A percentile compares a stretch with the other conserved stretches of the same genome.
Conservation (phyloP, 2,329 filamentous ascomycete species). For the Alternaria novae-zelandiae region DNA sequence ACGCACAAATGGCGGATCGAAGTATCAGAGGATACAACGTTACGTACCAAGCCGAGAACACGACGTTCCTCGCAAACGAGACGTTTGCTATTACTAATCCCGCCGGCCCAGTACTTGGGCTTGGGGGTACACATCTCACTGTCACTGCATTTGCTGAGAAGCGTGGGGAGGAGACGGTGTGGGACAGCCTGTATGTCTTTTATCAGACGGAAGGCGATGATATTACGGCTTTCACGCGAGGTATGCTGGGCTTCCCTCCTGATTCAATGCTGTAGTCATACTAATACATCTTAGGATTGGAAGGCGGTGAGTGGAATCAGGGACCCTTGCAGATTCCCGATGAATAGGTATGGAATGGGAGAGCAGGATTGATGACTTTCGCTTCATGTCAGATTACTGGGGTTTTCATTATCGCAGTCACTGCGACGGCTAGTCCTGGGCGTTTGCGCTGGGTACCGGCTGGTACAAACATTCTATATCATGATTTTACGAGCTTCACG, state of each 20-base stretch:
- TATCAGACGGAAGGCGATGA: slow-evolving; percentile 40
- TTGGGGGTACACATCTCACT: slow-evolving; percentile 51
- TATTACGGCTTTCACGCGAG: slow-evolving; percentile 38
- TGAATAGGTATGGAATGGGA: not conserved
- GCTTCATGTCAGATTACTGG: not conserved
- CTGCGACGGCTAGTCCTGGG: not conserved
- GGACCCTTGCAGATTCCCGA: slow-evolving; percentile 35
- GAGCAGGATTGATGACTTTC: not conserved
- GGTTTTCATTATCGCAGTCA: not conserved
- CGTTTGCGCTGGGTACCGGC: not conserved
- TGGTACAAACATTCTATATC: not conserved
- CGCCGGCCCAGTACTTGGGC: slow-evolving; percentile 34
- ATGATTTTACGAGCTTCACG: not conserved
- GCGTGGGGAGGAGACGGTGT: slow-evolving; percentile 11
- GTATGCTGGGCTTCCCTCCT: not conserved
- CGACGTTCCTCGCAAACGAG: slow-evolving; percentile 34
- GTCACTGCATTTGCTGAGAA: slow-evolving; percentile 44
- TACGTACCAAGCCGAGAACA: slow-evolving; percentile 49
- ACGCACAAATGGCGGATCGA: slow-evolving; percentile 47
- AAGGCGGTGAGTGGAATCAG: slow-evolving; percentile 38
- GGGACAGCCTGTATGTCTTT: slow-evolving; percentile 43
- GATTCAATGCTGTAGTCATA: not conserved
- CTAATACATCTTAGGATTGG: slow-evolving; percentile 3
- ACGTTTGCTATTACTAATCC: slow-evolving; percentile 43
- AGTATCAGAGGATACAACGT: slow-evolving; percentile 51